phyloP scores from a whole-genome alignment of 257 asterid species.

The Solanum bulbocastanum region DNA sequence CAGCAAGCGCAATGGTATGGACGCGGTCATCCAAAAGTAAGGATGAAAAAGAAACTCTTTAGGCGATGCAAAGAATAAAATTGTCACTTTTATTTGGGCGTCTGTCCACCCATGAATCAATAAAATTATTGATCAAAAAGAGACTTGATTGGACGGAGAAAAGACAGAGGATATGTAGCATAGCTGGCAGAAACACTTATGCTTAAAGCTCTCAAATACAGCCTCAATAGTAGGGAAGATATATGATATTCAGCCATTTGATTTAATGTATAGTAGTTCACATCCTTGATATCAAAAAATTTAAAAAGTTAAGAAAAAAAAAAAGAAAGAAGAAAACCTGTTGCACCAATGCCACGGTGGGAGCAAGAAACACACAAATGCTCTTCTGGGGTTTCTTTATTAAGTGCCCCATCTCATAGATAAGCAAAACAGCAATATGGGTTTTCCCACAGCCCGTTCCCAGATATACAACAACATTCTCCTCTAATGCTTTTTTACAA shows the following conservation, averaged over 20 bases:
- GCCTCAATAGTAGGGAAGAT: not conserved
- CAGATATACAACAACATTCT: slow-evolving; percentile 68
- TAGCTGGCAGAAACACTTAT: not conserved
- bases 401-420: slow-evolving; percentile 81
- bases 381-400: slow-evolving; percentile 81
- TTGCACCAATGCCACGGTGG: slow-evolving; percentile 84
- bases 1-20: not conserved
- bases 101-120: not conserved
- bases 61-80: not conserved
- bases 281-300: not conserved
- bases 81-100: not conserved
- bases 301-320: not conserved
- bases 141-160: not conserved
- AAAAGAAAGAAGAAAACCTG: slow-evolving; percentile 46
- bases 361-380: slow-evolving; percentile 88
- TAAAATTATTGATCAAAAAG: not conserved
- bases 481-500: slow-evolving; percentile 77
- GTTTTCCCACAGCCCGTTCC: slow-evolving; percentile 99
- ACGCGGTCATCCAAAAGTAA: not conserved
- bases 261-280: not conserved
- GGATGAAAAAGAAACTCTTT: not conserved
- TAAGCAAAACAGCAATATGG: slow-evolving; percentile 82
- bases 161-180: not conserved
- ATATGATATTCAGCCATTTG: not conserved
- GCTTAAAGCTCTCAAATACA: not conserved